Evolutionary conservation across 108 stramenopile species (phyloP).

Genomic region (Seminavis robusta): DNA sequence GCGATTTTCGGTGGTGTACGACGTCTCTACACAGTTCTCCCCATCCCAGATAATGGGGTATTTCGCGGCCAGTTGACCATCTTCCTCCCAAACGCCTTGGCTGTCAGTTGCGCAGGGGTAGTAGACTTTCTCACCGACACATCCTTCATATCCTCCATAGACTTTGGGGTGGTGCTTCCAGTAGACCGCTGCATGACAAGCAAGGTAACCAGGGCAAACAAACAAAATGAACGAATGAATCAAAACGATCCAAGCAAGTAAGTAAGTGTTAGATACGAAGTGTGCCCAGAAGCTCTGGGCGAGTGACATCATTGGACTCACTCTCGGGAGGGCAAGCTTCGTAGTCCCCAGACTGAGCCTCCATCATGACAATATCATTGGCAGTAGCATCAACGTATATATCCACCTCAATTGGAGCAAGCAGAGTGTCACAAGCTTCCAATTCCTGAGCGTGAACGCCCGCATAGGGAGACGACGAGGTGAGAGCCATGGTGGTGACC

Average conservation of each 20-base stretch:
- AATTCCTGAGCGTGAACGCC: slow-evolving; percentile 1
- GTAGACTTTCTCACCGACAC: slow-evolving; percentile 15
- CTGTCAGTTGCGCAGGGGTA: slow-evolving; percentile 17
- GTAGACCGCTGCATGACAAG: slow-evolving; percentile 5
- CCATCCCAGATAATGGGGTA: slow-evolving; percentile 18
- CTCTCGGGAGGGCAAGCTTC: slow-evolving; percentile 19
- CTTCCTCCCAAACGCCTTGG: slow-evolving; percentile 4
- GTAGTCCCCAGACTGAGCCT: slow-evolving; percentile 5
- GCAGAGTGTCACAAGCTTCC: neutral
- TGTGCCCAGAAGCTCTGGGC: too few relatives aligned
- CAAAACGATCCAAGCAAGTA: neutral
- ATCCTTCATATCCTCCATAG: slow-evolving; percentile 29
- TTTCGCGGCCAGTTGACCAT: neutral
- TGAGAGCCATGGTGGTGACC: neutral
- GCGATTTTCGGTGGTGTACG: slow-evolving; percentile 16
- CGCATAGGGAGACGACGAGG: neutral
- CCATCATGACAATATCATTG: slow-evolving; percentile 6
- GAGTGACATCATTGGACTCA: neutral
- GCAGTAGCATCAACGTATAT: slow-evolving; percentile 10
- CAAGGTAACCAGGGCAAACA: neutral
- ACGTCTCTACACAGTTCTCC: slow-evolving; percentile 15
- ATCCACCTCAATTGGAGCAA: slow-evolving; percentile 16
- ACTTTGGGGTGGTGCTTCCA: slow-evolving; percentile 14
- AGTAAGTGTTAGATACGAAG: neutral
- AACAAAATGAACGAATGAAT: neutral